Evolutionary conservation across 257 asterid genomes (phyloP).

Genomic region (Buddleja alternifolia): DNA sequence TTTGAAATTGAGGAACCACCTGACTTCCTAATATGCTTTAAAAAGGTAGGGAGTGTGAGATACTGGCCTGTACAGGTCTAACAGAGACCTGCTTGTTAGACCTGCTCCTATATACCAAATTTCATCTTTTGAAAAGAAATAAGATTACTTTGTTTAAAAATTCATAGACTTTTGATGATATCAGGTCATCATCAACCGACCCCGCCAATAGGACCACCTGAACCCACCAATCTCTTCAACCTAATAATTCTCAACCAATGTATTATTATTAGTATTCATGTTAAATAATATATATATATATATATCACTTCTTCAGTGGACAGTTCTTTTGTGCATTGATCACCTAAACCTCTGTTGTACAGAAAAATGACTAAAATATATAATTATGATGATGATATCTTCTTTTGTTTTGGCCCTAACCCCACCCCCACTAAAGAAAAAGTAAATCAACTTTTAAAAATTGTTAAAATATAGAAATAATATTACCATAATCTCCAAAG

Average conservation of each 20-base stretch:
- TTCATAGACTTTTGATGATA: conserved; percentile 10
- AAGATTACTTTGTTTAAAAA: background rate
- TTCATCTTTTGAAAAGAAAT: background rate
- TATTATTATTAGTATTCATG: background rate
- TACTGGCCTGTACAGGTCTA: no score
- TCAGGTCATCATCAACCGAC: background rate
- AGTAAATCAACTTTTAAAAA: background rate
- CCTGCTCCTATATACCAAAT: background rate
- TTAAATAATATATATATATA: background rate
- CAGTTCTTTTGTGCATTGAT: conserved; percentile 6
- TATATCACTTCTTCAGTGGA: background rate
- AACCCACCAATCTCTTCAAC: conserved; percentile 26
- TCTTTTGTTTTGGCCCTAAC: conserved; percentile 18
- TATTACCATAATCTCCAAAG: background rate
- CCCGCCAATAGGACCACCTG: conserved; percentile 17
- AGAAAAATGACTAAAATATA: conserved; percentile 24
- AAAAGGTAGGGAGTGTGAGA: no score
- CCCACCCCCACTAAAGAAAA: background rate
- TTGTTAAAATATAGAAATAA: background rate
- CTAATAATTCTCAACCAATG: background rate
- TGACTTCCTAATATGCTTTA: no score
- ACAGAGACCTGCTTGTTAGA: no score
- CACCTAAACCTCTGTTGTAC: conserved; percentile 23
- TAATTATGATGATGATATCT: conserved; percentile 13
- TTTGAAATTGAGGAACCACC: no score